Percentiles rank a stretch among this genome's conserved stretches.
phyloP scores from a whole-genome alignment of 139 green algal genomes.

The Auxenochlorella pyrenoidosa region DNA sequence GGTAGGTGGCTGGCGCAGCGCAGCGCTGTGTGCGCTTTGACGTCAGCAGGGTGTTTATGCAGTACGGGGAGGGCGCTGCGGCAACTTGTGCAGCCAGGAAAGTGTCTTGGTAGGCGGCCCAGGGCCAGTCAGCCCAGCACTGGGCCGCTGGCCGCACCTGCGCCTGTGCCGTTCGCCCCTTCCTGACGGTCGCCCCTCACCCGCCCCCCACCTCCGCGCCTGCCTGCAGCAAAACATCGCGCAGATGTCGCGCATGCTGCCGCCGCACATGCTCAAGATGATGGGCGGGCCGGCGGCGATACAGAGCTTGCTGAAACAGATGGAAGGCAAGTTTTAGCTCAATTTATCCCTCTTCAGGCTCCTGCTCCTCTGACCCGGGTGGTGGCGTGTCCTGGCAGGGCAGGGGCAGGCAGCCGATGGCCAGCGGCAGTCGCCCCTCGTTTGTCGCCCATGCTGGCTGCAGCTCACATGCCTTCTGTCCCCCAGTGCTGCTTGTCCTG shows the following conservation, averaged over 20 bases:
- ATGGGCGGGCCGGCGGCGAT: slow-evolving; percentile 92
- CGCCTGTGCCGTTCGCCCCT: neutral
- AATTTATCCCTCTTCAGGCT: too few species aligned
- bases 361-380: too few species aligned
- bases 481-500: too few species aligned
- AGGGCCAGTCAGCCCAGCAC: neutral
- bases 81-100: neutral
- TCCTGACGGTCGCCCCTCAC: neutral
- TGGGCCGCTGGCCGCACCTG: neutral
- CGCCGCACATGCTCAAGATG: slow-evolving; percentile 94
- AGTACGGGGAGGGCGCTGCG: neutral
- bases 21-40: too few species aligned
- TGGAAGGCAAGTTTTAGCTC: slow-evolving; percentile 75
- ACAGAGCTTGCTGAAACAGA: slow-evolving; percentile 85
- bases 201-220: neutral
- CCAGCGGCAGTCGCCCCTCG: too few species aligned
- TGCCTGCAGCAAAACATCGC: slow-evolving; percentile 39
- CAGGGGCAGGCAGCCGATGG: too few species aligned
- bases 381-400: too few species aligned
- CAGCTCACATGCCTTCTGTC: too few species aligned
- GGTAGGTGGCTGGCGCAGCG: slow-evolving; percentile 37
- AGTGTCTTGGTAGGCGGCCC: too few species aligned
- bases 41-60: too few species aligned
- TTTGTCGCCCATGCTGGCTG: too few species aligned
- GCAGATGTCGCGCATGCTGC: slow-evolving; percentile 90